Evolutionary conservation across 148 eudicot genomes (phyloP), one percentile per base, ranked within the genome.

Genomic region (Silene uniflora): DNA sequence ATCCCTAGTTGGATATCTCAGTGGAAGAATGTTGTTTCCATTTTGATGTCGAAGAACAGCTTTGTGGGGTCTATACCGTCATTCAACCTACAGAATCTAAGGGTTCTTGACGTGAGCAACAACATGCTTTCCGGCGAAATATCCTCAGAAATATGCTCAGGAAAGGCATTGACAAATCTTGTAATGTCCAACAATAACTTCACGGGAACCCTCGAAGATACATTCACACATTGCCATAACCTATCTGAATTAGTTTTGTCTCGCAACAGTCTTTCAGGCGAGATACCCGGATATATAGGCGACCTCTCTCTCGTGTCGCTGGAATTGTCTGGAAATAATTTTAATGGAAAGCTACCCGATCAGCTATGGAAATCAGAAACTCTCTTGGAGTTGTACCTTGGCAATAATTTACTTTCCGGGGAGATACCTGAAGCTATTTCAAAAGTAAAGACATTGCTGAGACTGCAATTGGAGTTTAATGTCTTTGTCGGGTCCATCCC

Each of bases 121-220:
- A 95, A 95, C 80, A 83, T 73, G 90, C 92, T 95, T 68, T 88
- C 89, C 4, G 98, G 98, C 39, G 87, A 89, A 66, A 67, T 92
- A 64, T 78, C 90, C 67, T 59, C 88, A 10, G 93, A 81, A 75
- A 25, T 92, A 78, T 95, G 97, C 85, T 79, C 83, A 52, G 73
- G 84, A 6, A 27, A 77, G 69, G 78, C 89, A 3, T 56, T 95
- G 62, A 47, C 76, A 56, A 71, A 14, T 22, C 73, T 95, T 54
- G 21, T 47, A 32, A 71, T 95, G 73, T 89, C 98, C 13, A 85
- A 77, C 67, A 95, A 95, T 82, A 84, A 85, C 77, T 85, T 95
- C 73, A 89, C 84, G 17, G 98, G 98, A 73, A 85, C 77, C 56
- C 84, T 95, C 75, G 84, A 83, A 7, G 27, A 76, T 64, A 86